phyloP scores from a whole-genome alignment of 179 eudicot species.

The Beta corolliflora region DNA sequence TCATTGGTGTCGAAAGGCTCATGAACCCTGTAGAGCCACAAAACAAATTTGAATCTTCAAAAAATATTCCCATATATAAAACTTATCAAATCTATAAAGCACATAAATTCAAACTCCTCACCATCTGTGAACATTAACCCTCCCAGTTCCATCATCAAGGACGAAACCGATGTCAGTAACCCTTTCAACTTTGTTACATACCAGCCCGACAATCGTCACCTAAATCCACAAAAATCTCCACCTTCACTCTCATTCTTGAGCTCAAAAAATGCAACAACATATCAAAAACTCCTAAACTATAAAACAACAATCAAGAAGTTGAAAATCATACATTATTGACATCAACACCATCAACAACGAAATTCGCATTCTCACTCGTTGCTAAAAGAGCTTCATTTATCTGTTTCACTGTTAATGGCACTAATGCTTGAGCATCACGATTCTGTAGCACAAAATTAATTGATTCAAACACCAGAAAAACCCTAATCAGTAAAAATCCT shows the following conservation, averaged over 20 bases:
- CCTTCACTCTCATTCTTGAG: neutral
- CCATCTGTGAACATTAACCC: slow-evolving; percentile 80
- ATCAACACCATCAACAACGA: slow-evolving; percentile 69
- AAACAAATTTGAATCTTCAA: neutral
- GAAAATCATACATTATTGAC: slow-evolving; percentile 52
- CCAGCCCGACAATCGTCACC: slow-evolving; percentile 88
- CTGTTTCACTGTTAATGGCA: slow-evolving; percentile 86
- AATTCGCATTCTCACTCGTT: slow-evolving; percentile 49
- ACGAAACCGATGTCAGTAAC: slow-evolving; percentile 71
- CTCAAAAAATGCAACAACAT: neutral
- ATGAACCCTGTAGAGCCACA: slow-evolving; percentile 57
- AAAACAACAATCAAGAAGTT: neutral
- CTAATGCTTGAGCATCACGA: slow-evolving; percentile 66
- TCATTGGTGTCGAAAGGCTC: slow-evolving; percentile 63
- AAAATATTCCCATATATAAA: neutral
- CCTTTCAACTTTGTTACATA: slow-evolving; percentile 59
- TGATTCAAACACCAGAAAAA: neutral
- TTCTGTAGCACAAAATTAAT: slow-evolving; percentile 41
- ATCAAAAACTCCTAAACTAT: neutral
- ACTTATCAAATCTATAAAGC: neutral
- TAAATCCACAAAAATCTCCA: slow-evolving; percentile 23
- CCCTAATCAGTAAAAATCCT: neutral
- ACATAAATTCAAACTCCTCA: slow-evolving; percentile 22
- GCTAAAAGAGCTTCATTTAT: slow-evolving; percentile 61
- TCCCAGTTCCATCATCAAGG: slow-evolving; percentile 92